phyloP scores from a whole-genome alignment of 768 basidiomycete species.

The Cytidiella melzeri region DNA sequence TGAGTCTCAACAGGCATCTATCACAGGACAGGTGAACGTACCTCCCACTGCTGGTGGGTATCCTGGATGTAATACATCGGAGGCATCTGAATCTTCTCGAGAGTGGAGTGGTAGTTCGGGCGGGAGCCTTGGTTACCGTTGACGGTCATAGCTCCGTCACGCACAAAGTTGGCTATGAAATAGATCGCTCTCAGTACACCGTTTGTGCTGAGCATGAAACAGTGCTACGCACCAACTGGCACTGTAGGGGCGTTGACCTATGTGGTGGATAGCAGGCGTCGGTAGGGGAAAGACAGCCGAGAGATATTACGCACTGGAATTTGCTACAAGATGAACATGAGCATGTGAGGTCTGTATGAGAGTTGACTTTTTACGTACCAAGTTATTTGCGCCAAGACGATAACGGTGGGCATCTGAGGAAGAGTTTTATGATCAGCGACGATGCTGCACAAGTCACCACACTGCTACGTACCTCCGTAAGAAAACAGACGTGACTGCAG shows the following conservation, averaged over 20 bases:
- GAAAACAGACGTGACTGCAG: conserved; percentile 54
- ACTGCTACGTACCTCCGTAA: conserved; percentile 42
- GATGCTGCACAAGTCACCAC: not conserved
- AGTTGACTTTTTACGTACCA: conserved; percentile 10
- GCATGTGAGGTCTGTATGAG: not conserved
- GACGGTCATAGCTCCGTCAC: conserved; percentile 33
- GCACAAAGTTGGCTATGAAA: conserved; percentile 31
- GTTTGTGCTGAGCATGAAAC: not conserved
- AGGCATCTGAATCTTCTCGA: conserved; percentile 27
- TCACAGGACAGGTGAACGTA: conserved; percentile 8
- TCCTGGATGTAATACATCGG: conserved; percentile 32
- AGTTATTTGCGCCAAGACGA: conserved; percentile 33
- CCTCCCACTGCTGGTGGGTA: conserved; percentile 34
- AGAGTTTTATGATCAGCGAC: too few species aligned
- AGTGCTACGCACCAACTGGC: conserved; percentile 28
- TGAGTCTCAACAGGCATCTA: conserved; percentile 3
- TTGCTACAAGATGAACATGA: conserved; percentile 17
- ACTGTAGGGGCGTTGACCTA: conserved; percentile 33
- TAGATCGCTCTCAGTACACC: not conserved
- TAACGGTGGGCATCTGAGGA: conserved; percentile 33
- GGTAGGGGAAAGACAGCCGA: not conserved
- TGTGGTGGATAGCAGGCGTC: not conserved
- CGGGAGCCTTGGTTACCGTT: conserved; percentile 34
- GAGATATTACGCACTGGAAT: conserved; percentile 23
- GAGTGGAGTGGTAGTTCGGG: conserved; percentile 34